Base-by-base conservation (phyloP, 176 grass and related monocot species). In the Tillandsia leiboldiana region DNA sequence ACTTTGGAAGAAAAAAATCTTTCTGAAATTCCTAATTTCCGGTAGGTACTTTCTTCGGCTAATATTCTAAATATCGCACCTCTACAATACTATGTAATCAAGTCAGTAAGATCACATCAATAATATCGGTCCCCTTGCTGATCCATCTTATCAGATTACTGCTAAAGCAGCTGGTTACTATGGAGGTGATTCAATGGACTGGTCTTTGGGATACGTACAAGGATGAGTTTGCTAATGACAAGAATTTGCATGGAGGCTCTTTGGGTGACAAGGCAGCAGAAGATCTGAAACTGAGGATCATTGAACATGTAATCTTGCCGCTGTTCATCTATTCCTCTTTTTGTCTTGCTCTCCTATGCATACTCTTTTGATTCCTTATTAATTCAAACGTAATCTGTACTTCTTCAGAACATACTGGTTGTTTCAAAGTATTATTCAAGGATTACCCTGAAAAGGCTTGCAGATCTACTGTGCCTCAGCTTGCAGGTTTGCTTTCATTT, bases 161-260 rank as follows among this genome's bases (percentile, higher is more conserved):
- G 67, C 72, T 97, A 24, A 92, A 97, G 82, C 86, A 92, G 64
- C 72, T 97, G 23, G 86, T 97, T 65, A 97, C 94, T 4, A 97
- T 97, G 94, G 94, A 97, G 84, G 89, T 97, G 3, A 87, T 97
- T 11, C 81, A 97, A 27, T 97, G 94, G 94, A 90, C 89, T 23
- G 79, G 12, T 11, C 65, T 97, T 49, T 97, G 93, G 94, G 86
- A 87, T 33, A 87, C 72, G 33, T 83, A 81, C 20, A 97, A 87
- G 17, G 66, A 73, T 8, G 94, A 97, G 56, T 97, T 81, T 53
- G 89, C 90, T 2, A 92, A 83, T 18, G 94, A 97, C 79, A 97
- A 92, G 64, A 89, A 92, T 59, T 75, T 89, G 17, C 66, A 84
- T 58, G 92, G 92, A 71, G 92, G 92, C 49, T 72, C 89, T 70